Evolutionary conservation across 345 rosid species (phyloP).

Genomic region (Moricandia moricandioides): DNA sequence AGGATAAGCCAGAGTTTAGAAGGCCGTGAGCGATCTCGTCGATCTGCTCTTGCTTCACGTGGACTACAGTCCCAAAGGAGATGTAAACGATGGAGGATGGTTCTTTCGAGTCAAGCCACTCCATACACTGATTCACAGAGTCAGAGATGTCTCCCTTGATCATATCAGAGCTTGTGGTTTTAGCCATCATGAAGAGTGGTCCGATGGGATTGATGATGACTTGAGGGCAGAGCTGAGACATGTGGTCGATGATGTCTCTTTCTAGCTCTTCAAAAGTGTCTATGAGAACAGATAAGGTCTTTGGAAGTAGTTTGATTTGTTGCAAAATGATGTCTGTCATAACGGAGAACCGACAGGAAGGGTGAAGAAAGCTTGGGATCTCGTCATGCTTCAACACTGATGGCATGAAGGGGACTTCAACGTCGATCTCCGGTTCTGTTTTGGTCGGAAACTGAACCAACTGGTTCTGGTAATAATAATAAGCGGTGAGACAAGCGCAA

Average conservation of each 20-base stretch:
- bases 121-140: conserved; percentile 48
- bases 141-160: conserved; percentile 46
- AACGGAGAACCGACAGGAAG: conserved; percentile 29
- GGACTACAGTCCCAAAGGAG: background rate
- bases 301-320: conserved; percentile 41
- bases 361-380: conserved; percentile 70
- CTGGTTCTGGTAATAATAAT: conserved; percentile 54
- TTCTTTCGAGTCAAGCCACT: conserved; percentile 46
- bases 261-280: conserved; percentile 70
- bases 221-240: conserved; percentile 50
- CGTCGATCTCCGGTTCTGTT: conserved; percentile 48
- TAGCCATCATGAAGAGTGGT: conserved; percentile 55
- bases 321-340: conserved; percentile 42
- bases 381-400: conserved; percentile 55
- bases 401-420: conserved; percentile 58
- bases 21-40: background rate
- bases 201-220: conserved; percentile 50
- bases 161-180: conserved; percentile 30
- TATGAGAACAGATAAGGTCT: conserved; percentile 59
- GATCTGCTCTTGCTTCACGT: background rate
- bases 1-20: background rate
- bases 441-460: conserved; percentile 53
- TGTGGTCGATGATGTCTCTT: conserved; percentile 49
- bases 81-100: background rate
- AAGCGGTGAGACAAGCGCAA: conserved; percentile 60